These are phyloP conservation scores for Alternaria sp. DNA, from an alignment of 2,329 filamentous ascomycete species.

Conservation along the genomic window DNA sequence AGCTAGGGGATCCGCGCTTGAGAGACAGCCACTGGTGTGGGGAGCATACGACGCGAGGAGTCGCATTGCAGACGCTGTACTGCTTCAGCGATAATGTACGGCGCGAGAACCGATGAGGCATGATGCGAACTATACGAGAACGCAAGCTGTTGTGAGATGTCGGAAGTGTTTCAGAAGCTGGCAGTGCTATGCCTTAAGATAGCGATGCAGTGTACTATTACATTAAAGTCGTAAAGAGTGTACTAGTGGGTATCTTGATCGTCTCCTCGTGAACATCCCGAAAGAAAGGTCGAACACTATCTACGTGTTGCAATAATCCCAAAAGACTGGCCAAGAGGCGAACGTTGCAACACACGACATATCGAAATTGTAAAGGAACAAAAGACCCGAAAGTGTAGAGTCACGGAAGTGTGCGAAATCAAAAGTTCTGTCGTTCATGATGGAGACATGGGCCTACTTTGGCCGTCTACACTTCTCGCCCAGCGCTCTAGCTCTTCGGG, in stretches of 20 bases:
- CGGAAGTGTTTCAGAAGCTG: not conserved
- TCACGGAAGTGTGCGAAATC: not conserved
- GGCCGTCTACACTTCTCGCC: slow-evolving; percentile 18
- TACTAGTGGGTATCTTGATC: slow-evolving; percentile 27
- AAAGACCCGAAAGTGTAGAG: not conserved
- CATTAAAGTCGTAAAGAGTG: slow-evolving; percentile 20
- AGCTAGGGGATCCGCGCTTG: not conserved
- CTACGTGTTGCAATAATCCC: not conserved
- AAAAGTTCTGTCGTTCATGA: not conserved
- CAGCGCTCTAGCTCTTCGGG: slow-evolving; percentile 41
- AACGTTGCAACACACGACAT: not conserved
- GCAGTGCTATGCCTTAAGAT: not conserved
- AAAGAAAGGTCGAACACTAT: not conserved
- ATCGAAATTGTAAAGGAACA: not conserved
- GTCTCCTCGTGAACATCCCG: not conserved
- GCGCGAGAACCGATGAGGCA: not conserved
- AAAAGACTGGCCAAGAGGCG: not conserved
- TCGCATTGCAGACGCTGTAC: not conserved
- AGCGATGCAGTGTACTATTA: not conserved
- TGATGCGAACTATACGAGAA: not conserved
- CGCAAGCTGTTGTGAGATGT: not conserved
- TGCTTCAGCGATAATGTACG: not conserved
- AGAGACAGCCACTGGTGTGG: not conserved
- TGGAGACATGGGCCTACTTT: slow-evolving; percentile 21
- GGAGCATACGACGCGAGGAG: not conserved